A percentile compares a stretch with the other conserved stretches of the same genome.
These are phyloP conservation scores for Ganoderma leucocontextum DNA, from an alignment of 1,284 basidiomycete species.

Conservation along the genomic window DNA sequence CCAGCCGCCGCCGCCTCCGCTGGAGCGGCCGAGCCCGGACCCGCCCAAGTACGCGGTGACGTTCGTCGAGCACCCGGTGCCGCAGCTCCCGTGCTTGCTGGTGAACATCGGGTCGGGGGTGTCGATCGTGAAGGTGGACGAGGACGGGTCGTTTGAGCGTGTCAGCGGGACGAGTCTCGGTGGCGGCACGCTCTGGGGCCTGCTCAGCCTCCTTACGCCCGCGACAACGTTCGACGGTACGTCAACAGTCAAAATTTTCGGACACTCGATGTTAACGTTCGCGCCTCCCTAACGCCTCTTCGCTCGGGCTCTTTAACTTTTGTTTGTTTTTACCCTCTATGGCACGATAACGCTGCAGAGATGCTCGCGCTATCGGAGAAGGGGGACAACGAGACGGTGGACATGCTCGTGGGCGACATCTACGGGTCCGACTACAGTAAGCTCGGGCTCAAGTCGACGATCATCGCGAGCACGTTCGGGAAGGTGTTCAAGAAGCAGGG, in stretches of 20 bases:
- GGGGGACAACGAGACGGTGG: slow-evolving; percentile 94
- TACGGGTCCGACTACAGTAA: slow-evolving; percentile 95
- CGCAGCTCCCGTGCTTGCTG: slow-evolving; percentile 94
- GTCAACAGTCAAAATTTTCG: slow-evolving; percentile 3
- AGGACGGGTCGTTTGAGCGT: slow-evolving; percentile 94
- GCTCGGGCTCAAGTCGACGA: slow-evolving; percentile 95
- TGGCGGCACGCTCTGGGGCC: slow-evolving; percentile 99
- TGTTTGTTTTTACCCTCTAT: not conserved
- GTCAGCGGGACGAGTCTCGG: slow-evolving; percentile 97
- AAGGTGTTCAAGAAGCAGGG: slow-evolving; percentile 98
- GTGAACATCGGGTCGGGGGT: slow-evolving; percentile 99
- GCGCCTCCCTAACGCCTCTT: not conserved
- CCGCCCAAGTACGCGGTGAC: slow-evolving; percentile 92
- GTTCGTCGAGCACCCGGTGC: slow-evolving; percentile 82
- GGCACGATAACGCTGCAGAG: slow-evolving; percentile 60
- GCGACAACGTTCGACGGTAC: slow-evolving; percentile 96
- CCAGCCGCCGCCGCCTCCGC: slow-evolving; percentile 41
- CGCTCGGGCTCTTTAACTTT: not conserved
- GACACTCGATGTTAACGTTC: slow-evolving; percentile 1
- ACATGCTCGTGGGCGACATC: slow-evolving; percentile 99
- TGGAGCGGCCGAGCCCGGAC: slow-evolving; percentile 92
- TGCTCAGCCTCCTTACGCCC: slow-evolving; percentile 93
- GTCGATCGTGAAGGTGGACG: slow-evolving; percentile 97
- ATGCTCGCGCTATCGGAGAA: slow-evolving; percentile 95
- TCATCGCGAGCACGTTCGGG: slow-evolving; percentile 97